Percentiles rank a stretch among this genome's conserved stretches.
Evolutionary conservation across 164 flowering plant species (phyloP).

Genomic region (Pachysandra terminalis): DNA sequence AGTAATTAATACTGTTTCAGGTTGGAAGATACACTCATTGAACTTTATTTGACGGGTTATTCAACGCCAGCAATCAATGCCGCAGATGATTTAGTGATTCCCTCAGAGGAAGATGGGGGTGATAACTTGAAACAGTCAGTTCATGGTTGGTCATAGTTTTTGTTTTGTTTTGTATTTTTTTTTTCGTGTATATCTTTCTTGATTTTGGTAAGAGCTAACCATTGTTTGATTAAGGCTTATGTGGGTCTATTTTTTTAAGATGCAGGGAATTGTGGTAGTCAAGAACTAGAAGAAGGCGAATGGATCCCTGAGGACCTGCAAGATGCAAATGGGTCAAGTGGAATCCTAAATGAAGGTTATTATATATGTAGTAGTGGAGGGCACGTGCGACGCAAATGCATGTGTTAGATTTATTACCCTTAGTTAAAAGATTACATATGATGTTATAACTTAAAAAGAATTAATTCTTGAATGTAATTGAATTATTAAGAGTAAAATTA

Average conservation of each 20-base stretch:
- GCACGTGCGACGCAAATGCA: no score
- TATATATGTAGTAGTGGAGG: no score
- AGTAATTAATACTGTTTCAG: constrained; percentile 31
- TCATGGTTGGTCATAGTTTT: constrained; percentile 28
- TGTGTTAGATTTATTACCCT: no score
- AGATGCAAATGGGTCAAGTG: constrained; percentile 29
- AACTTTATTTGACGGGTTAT: constrained; percentile 78
- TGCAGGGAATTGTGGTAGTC: constrained; percentile 30
- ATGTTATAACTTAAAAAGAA: no score
- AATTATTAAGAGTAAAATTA: no score
- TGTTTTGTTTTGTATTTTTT: no score
- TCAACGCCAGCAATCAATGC: constrained; percentile 27
- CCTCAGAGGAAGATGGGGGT: constrained; percentile 29
- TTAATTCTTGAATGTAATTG: no score
- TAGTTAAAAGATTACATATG: no score
- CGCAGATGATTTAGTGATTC: constrained; percentile 23
- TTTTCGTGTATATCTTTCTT: no score
- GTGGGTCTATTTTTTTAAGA: constrained; percentile 13
- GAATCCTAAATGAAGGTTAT: constrained; percentile 40
- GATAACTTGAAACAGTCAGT: constrained; percentile 13
- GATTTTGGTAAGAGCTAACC: neutral
- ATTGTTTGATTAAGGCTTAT: constrained; percentile 7
- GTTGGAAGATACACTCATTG: constrained; percentile 94
- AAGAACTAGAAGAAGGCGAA: constrained; percentile 66
- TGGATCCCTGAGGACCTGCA: constrained; percentile 43